Percentiles rank a stretch among this genome's conserved stretches.
phyloP scores from a whole-genome alignment of 176 grass and related monocot genomes.

The Carex myosuroides region DNA sequence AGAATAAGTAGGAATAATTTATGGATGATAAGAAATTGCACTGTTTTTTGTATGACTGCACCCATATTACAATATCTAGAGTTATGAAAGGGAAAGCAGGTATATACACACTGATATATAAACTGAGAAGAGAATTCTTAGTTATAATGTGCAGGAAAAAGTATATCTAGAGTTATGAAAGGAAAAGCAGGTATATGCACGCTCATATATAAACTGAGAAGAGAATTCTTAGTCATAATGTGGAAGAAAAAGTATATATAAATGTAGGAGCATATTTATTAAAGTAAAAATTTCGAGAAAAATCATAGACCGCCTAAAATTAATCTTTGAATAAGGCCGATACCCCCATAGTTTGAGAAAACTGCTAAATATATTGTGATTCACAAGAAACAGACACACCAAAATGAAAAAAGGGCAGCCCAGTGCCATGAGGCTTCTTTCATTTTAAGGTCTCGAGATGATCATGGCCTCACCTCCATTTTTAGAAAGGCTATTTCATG shows the following conservation, averaged over 20 bases:
- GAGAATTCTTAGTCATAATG: background rate
- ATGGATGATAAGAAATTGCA: background rate
- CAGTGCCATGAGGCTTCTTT: slow-evolving; percentile 17
- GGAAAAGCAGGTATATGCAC: background rate
- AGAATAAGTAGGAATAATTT: background rate
- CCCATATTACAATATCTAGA: background rate
- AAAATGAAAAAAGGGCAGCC: slow-evolving; percentile 26
- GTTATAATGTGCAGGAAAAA: background rate
- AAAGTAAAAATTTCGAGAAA: background rate
- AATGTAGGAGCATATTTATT: background rate
- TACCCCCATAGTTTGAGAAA: background rate
- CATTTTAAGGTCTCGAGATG: slow-evolving; percentile 13
- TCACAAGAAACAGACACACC: background rate
- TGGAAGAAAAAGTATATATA: background rate
- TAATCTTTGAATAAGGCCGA: background rate
- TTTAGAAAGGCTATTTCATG: slow-evolving; percentile 9
- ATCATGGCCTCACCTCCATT: background rate
- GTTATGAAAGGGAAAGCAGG: background rate
- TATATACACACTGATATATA: background rate
- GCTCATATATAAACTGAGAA: background rate
- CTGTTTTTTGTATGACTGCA: background rate
- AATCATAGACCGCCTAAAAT: background rate
- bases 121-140: background rate
- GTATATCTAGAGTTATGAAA: background rate
- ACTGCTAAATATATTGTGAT: background rate